Evolutionary conservation across 2,329 filamentous ascomycete genomes (phyloP), one percentile per base, ranked within the genome.

Genomic region (Dactylellina drechsleri): DNA sequence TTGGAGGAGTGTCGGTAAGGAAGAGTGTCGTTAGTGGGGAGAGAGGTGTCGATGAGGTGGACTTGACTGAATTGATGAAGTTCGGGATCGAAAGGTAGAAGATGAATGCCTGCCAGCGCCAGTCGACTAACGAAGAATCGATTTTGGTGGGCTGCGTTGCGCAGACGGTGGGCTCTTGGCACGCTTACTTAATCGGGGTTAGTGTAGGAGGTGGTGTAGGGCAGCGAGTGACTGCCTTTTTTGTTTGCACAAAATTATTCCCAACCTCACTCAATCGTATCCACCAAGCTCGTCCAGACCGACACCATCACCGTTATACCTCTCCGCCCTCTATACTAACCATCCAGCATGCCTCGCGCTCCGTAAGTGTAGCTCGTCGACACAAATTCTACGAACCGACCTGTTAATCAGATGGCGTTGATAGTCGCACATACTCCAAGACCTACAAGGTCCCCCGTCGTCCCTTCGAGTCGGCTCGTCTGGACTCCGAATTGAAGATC

Each of bases 401-500:
- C 12, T 58, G 66, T 66, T 66, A 66, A 66, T 57, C 18, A 26
- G 60, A 53, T n/a, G n/a, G n/a, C n/a, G n/a, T n/a, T 59, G 2
- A 59, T n/a, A 74, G 70, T 50, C 70, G 70, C 50, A 74, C 70
- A 49, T 97, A 97, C 88, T 96, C 91, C 84, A 99, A 99, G 92
- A 99, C 95, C 89, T 96, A 96, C 85, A 97, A 96, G 86, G 79
- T 80, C 75, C 79, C 79, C 23, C 77, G 79, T 77, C 79, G 79
- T 79, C 79, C 95, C 84, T 98, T 97, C 89, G 95, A 98, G 92
- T 94, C 93, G 86, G 95, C 95, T 87, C 95, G 95, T 91, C 90
- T 99, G 95, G 98, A 92, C 93, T 88, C 93, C 83, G 95, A 99
- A 88, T 87, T 99, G 86, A 99, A 99, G 92, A 91, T 95, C 86